Evolutionary conservation across 805 yeast genomes (phyloP).

Genomic region (Wickerhamomyces queroliae): DNA sequence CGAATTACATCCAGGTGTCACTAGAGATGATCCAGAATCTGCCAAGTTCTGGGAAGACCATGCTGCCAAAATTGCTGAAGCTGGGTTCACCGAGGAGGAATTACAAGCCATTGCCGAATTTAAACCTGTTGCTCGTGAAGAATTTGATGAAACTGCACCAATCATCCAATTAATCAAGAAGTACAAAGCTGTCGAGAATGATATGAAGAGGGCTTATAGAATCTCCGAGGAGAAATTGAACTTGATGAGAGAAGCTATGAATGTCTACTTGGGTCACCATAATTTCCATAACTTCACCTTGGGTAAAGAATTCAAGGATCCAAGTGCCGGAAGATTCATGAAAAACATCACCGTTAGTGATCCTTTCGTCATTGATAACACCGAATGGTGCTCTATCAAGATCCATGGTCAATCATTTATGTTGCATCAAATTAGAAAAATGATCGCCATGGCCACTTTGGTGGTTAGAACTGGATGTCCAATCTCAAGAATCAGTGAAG

Average conservation of each 20-base stretch:
- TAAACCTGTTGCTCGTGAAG: slow-evolving; percentile 30
- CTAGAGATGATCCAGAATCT: slow-evolving; percentile 64
- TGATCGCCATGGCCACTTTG: slow-evolving; percentile 93
- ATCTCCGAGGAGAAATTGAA: slow-evolving; percentile 57
- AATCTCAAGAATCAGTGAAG: slow-evolving; percentile 62
- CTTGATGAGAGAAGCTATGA: slow-evolving; percentile 61
- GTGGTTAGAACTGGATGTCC: slow-evolving; percentile 87
- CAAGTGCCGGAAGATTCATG: slow-evolving; percentile 82
- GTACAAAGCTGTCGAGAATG: slow-evolving; percentile 59
- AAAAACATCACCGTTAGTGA: slow-evolving; percentile 72
- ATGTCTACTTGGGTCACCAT: slow-evolving; percentile 77
- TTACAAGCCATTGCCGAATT: slow-evolving; percentile 21
- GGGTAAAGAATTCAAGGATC: slow-evolving; percentile 78
- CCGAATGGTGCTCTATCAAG: slow-evolving; percentile 94
- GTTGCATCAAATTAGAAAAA: slow-evolving; percentile 96
- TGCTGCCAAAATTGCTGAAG: slow-evolving; percentile 29
- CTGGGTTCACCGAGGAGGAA: slow-evolving; percentile 23
- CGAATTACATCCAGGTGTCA: slow-evolving; percentile 48
- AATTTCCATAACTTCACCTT: slow-evolving; percentile 87
- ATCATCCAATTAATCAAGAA: slow-evolving; percentile 36
- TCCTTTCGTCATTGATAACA: slow-evolving; percentile 86
- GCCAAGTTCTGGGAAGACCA: slow-evolving; percentile 64
- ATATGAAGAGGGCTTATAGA: slow-evolving; percentile 63
- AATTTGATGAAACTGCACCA: slow-evolving; percentile 33
- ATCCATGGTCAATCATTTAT: slow-evolving; percentile 98